Conservation (phyloP, 441 rosid genomes). For the Rhodomyrtus psidioides region DNA sequence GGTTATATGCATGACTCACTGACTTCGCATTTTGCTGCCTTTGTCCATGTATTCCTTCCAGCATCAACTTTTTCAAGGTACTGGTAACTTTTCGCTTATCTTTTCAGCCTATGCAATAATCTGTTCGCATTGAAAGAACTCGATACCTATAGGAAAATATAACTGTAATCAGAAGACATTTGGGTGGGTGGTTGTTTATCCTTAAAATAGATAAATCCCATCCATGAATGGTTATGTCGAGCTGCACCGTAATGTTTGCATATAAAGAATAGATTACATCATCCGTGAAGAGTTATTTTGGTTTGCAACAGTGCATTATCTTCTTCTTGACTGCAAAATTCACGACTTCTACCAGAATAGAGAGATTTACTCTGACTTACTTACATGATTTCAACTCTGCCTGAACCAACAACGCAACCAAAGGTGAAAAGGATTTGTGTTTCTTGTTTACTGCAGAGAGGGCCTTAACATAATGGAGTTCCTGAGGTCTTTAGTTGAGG, state of each 20-base stretch:
- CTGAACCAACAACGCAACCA: neutral
- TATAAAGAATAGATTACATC: neutral
- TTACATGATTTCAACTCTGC: neutral
- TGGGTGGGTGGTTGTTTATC: neutral
- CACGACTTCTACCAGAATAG: neutral
- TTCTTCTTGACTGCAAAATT: neutral
- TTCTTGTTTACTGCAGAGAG: neutral
- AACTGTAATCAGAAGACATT: neutral
- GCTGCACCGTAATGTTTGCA: neutral
- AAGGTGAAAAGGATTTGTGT: neutral
- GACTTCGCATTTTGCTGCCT: slow-evolving; percentile 1
- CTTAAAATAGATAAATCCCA: neutral
- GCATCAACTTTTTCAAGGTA: slow-evolving; percentile 95
- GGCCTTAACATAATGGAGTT: neutral
- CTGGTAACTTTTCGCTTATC: slow-evolving; percentile 1
- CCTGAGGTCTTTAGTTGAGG: neutral
- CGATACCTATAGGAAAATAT: neutral
- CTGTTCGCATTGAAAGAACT: neutral
- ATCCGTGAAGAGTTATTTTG: neutral
- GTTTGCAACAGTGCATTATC: neutral
- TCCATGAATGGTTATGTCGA: neutral
- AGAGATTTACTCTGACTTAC: neutral
- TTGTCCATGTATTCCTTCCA: slow-evolving; percentile 27
- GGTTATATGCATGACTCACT: neutral
- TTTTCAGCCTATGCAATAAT: neutral